Base-by-base conservation (phyloP, 371 early-diverging fungal genomes). In the Apophysomyces sp. region DNA sequence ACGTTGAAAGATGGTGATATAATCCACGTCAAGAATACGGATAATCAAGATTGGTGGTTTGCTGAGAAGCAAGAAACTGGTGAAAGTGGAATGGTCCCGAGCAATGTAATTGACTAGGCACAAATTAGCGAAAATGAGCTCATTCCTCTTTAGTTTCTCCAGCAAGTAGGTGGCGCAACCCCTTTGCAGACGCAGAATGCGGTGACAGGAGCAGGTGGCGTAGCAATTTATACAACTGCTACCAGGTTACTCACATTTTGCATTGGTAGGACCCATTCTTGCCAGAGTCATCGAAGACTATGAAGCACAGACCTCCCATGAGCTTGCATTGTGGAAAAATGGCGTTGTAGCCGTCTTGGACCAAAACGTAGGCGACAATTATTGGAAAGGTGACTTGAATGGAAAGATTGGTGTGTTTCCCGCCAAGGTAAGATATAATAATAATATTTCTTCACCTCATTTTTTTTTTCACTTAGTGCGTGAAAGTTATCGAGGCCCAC, bases 341-440 rank as follows among this genome's bases (percentile, higher is more conserved):
- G 86, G 82, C 37, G 72, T 88, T 32, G 78, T 92, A 30, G 85
- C 89, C 30, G 77, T 90, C 9, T 68, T 87, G 24, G 84, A 85
- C 52, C 76, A 83, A 54, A 51, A 54, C 32, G 41, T 53, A 11
- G 76, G 64, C 26, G 82, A 84, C 27, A 82, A 82, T 29, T 89
- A 87, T 87, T 89, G 84, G 81, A 75, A 80, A 55, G 91, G 89
- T 37, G 86, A 81, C 27, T 66, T 77, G 54, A 80, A 86, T 58
- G 89, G 89, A 58, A 80, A 76, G 51, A 69, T 71, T 12, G 91
- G 91, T 16, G 55, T 80, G 30, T 86, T 91, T 67, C 91, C 91
- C 4, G 78, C 80, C 31, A 80, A 78, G 61, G 78, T 84, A 75
- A 58, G 49, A n/a, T 34, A 15, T 49, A 32, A 18, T 2, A 56